These are phyloP conservation scores for Diaporthe batatas DNA, from an alignment of 2,329 filamentous ascomycete genomes.

Conservation along the genomic window DNA sequence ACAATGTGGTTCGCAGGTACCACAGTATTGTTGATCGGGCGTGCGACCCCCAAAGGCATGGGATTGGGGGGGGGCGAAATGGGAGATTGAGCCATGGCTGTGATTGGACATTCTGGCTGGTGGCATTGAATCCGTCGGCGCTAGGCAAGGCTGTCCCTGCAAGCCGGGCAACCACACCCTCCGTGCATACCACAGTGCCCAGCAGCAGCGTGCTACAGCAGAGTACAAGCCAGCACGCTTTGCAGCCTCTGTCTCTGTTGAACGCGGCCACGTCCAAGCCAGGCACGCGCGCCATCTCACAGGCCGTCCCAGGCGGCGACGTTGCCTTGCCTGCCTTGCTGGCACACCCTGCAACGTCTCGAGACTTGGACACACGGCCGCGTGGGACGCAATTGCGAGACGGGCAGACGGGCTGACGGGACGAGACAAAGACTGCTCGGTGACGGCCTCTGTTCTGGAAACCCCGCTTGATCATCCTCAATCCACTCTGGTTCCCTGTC, in stretches of 20 bases:
- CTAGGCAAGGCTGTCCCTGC: constrained; percentile 37
- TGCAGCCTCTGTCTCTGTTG: constrained; percentile 16
- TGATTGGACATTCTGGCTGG: constrained; percentile 27
- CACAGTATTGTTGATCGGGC: constrained; percentile 26
- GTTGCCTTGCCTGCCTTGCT: background rate
- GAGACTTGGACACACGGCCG: background rate
- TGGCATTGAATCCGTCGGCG: constrained; percentile 33
- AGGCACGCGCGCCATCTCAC: constrained; percentile 2
- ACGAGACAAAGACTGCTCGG: constrained; percentile 24
- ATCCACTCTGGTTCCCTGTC: constrained; percentile 26
- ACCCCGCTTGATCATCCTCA: constrained; percentile 31
- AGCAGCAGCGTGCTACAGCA: background rate
- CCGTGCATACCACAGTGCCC: constrained; percentile 29
- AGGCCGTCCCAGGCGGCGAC: constrained; percentile 11
- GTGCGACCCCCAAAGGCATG: constrained; percentile 18
- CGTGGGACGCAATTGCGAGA: background rate
- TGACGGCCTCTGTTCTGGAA: constrained; percentile 27
- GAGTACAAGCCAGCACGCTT: constrained; percentile 18
- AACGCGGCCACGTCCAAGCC: background rate
- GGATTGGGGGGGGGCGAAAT: constrained; percentile 23
- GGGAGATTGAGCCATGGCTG: constrained; percentile 25
- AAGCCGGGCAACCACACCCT: constrained; percentile 24
- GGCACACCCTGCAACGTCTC: background rate
- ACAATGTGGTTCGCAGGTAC: constrained; percentile 18
- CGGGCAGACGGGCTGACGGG: too few species aligned